Conservation (phyloP, 2,329 filamentous ascomycete genomes). For the Tolypocladium tundrense region DNA sequence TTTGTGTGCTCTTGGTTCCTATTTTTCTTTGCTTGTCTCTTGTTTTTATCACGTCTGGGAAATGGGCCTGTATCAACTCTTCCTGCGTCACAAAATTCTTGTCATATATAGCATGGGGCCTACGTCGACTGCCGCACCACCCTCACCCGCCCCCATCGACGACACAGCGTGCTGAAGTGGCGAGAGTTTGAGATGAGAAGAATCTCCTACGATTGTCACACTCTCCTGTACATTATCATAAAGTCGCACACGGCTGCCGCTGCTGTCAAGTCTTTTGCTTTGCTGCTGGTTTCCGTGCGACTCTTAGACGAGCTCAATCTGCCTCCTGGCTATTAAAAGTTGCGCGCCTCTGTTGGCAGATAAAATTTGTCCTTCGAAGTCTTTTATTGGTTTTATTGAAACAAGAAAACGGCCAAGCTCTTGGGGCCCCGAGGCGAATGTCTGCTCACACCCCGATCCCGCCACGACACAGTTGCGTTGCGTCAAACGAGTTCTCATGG, state of each 20-base stretch:
- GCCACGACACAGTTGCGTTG: neutral
- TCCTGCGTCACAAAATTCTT: slow-evolving; percentile 4
- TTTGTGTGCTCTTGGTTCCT: slow-evolving; percentile 11
- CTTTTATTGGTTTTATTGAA: neutral
- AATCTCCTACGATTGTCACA: neutral
- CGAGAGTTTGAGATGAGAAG: slow-evolving; percentile 1
- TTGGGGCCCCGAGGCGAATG: neutral
- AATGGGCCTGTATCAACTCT: slow-evolving; percentile 19
- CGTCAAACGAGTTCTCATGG: neutral
- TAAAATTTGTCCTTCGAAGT: slow-evolving; percentile 5
- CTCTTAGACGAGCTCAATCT: slow-evolving; percentile 26
- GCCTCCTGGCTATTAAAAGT: slow-evolving; percentile 21
- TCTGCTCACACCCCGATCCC: neutral
- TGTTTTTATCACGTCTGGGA: slow-evolving; percentile 12
- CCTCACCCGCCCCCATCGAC: neutral
- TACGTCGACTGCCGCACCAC: slow-evolving; percentile 14
- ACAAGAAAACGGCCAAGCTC: neutral
- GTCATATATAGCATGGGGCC: slow-evolving; percentile 17
- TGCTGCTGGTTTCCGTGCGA: slow-evolving; percentile 19
- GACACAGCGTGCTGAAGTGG: slow-evolving; percentile 1
- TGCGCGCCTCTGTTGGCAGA: slow-evolving; percentile 15
- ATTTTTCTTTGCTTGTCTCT: slow-evolving; percentile 10
- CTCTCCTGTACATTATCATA: slow-evolving; percentile 47
- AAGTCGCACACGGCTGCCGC: slow-evolving; percentile 35
- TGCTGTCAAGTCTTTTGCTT: slow-evolving; percentile 22